Percentiles rank a stretch among this genome's conserved stretches.
Conservation (phyloP, 148 eudicot genomes). For the Heliosperma pusillum region DNA sequence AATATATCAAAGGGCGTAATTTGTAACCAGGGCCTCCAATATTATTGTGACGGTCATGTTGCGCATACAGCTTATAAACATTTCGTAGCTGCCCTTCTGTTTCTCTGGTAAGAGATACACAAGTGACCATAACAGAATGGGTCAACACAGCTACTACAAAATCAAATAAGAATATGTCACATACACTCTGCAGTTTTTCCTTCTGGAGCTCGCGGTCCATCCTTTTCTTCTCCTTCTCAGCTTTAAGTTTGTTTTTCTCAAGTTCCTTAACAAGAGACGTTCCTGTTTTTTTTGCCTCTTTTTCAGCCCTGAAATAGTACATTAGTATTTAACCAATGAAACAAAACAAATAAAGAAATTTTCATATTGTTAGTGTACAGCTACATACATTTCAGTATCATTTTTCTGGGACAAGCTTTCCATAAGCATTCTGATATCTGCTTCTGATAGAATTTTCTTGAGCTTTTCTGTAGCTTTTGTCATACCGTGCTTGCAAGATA, state of each 20-base stretch:
- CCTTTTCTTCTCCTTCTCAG: conserved; percentile 72
- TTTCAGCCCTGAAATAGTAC: conserved; percentile 57
- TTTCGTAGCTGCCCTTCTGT: not conserved
- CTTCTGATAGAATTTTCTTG: conserved; percentile 59
- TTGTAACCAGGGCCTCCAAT: not conserved
- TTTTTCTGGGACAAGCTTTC: conserved; percentile 53
- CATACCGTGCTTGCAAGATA: conserved; percentile 37
- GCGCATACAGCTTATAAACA: not conserved
- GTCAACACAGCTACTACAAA: conserved; percentile 9
- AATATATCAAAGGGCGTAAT: not conserved
- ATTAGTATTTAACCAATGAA: conserved; percentile 3
- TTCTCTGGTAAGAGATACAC: not conserved
- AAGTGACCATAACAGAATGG: not conserved
- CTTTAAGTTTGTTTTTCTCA: conserved; percentile 70
- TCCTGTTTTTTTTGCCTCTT: conserved; percentile 47
- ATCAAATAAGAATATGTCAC: conserved; percentile 25
- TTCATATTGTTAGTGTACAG: not conserved
- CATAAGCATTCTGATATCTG: conserved; percentile 66
- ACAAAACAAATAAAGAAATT: not conserved
- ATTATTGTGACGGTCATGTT: not conserved
- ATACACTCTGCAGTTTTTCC: conserved; percentile 80
- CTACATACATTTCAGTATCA: conserved; percentile 63
- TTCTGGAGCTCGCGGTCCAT: conserved; percentile 71
- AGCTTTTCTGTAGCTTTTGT: conserved; percentile 67
- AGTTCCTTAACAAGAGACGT: conserved; percentile 56